Conservation (phyloP, 371 early-diverging fungal genomes). For the Mortierella polycephala region DNA sequence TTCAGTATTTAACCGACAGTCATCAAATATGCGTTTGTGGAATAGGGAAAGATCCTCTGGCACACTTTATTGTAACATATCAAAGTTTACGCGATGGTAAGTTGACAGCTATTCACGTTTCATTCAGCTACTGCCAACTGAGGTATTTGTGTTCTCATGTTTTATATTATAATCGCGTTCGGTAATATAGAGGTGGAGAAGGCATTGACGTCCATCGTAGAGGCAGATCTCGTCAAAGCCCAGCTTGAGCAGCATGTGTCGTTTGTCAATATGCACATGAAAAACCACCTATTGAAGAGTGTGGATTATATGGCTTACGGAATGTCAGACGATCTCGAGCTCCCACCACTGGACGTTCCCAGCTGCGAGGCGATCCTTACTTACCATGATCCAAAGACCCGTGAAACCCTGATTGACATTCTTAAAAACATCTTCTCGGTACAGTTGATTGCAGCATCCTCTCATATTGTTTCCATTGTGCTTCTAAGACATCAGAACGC, state of each 20-base stretch:
- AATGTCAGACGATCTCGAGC: slow-evolving; percentile 67
- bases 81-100: slow-evolving; percentile 68
- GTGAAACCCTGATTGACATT: slow-evolving; percentile 31
- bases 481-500: not conserved
- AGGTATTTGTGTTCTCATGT: not conserved
- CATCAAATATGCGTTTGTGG: too few species aligned
- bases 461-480: not conserved
- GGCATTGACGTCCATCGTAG: slow-evolving; percentile 62
- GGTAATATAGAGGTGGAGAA: slow-evolving; percentile 67
- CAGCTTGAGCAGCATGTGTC: slow-evolving; percentile 64
- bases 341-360: slow-evolving; percentile 67
- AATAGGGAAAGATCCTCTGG: slow-evolving; percentile 43
- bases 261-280: slow-evolving; percentile 63
- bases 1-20: too few species aligned
- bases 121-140: too few species aligned
- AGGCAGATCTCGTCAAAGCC: slow-evolving; percentile 54
- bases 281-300: slow-evolving; percentile 62
- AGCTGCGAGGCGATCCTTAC: slow-evolving; percentile 67
- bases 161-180: not conserved
- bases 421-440: slow-evolving; percentile 48
- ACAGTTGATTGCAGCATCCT: not conserved
- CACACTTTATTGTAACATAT: slow-evolving; percentile 67
- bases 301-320: slow-evolving; percentile 72
- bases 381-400: slow-evolving; percentile 62
- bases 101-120: not conserved